Evolutionary conservation across 805 yeast species (phyloP), one percentile per base, ranked within the genome.

Genomic region (Candida insectalens): DNA sequence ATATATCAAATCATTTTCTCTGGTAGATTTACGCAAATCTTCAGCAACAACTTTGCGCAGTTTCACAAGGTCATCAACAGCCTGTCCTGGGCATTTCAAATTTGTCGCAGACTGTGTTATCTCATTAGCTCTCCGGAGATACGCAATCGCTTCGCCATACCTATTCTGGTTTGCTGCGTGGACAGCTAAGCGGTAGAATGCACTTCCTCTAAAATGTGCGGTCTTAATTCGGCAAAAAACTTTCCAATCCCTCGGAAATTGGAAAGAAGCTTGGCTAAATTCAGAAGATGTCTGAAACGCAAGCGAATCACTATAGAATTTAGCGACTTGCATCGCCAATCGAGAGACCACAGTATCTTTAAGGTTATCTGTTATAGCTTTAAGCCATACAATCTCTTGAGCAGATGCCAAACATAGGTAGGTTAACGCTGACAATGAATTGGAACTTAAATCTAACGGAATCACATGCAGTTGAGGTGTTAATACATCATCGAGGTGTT

Each of bases 331-430:
- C 4, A 62, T 53, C 0, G 95, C 70, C 29, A 88, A 55, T 44
- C 74, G 71, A 1, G 92, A 67, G 3, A 87, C 56, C 4, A 75
- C 59, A 0, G 78, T 59, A 47, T 81, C 75, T 44, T 76, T 80
- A 45, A 72, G 47, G 9, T 62, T 59, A 16, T 55, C 60, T 25
- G 57, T 52, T 0, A 63, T 54, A 0, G 95, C 85, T 45, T 77
- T 77, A 31, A 70, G 74, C 95, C 96, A 87, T 33, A 80, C 74
- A 9, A 74, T 67, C 49, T 88, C 96, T 54, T 87, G 95, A 0
- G 95, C 92, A 47, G 84, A 95, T 0, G 94, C 92, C 26, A 82
- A 49, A 71, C 72, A 71, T 23, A 85, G 47, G 9, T 51, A 43
- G 25, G 65, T 55, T 34, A 87, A 56, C 13, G 76, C 61, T 9